These are phyloP conservation scores for Cantharellus cinnabarinus DNA, from an alignment of 768 basidiomycete genomes.

Conservation along the genomic window DNA sequence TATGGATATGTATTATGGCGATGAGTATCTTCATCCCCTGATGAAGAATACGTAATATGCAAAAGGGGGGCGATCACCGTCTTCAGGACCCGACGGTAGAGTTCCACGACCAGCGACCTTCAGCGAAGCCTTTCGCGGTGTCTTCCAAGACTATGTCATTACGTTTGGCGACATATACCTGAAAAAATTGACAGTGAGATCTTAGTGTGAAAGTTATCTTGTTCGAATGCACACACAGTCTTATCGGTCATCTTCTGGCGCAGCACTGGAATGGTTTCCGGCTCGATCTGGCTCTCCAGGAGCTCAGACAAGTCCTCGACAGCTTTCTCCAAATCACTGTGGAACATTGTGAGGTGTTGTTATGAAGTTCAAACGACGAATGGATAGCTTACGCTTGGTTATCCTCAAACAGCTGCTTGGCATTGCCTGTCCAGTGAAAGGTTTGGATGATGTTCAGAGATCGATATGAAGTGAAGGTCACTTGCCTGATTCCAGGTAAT, in stretches of 20 bases:
- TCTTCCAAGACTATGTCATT: slow-evolving; percentile 92
- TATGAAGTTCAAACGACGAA: too few species aligned
- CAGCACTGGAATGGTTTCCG: slow-evolving; percentile 58
- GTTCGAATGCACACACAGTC: slow-evolving; percentile 33
- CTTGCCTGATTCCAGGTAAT: slow-evolving; percentile 40
- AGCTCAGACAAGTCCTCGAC: slow-evolving; percentile 90
- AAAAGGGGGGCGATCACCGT: too few species aligned
- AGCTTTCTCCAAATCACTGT: slow-evolving; percentile 77
- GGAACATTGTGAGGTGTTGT: not conserved
- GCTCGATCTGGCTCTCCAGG: slow-evolving; percentile 77
- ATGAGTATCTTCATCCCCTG: too few species aligned
- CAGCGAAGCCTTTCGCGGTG: slow-evolving; percentile 74
- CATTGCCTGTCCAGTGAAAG: slow-evolving; percentile 23
- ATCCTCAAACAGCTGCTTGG: slow-evolving; percentile 92
- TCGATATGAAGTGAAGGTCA: not conserved
- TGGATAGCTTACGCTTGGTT: slow-evolving; percentile 50
- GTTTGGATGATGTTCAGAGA: not conserved
- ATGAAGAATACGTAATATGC: too few species aligned
- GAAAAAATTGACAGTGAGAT: not conserved
- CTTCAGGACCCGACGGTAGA: not conserved
- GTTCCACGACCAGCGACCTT: slow-evolving; percentile 76
- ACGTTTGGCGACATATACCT: slow-evolving; percentile 92
- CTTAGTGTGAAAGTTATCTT: slow-evolving; percentile 5
- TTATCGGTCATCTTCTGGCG: slow-evolving; percentile 92
- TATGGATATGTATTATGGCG: too few species aligned